Evolutionary conservation across 805 yeast species (phyloP).

Genomic region (Vanderwaltozyma yarrowii): DNA sequence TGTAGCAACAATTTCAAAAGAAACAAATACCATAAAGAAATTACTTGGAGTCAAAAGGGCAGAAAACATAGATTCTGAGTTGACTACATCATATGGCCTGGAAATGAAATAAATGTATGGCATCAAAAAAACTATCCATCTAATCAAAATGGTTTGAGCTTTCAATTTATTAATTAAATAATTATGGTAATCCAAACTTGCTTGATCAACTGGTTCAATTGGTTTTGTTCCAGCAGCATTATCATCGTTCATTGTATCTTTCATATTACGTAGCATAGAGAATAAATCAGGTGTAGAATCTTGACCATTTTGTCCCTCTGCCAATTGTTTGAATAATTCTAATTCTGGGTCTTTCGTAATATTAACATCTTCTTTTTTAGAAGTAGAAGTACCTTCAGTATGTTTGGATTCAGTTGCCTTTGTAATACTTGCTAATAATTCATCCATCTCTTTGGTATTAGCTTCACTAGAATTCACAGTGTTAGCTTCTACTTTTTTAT

Average conservation of each 20-base stretch:
- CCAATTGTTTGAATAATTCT: conserved; percentile 22
- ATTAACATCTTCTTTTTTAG: background rate
- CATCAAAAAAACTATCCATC: conserved; percentile 24
- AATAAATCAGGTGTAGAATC: conserved; percentile 19
- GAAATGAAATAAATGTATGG: conserved; percentile 25
- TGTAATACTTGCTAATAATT: conserved; percentile 1
- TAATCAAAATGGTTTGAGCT: conserved; percentile 22
- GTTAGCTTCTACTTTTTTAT: background rate
- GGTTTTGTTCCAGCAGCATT: conserved; percentile 3
- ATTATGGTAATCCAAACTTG: conserved; percentile 20
- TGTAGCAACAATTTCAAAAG: conserved; percentile 27
- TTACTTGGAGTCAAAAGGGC: conserved; percentile 19
- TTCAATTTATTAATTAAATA: conserved; percentile 22
- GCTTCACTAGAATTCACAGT: background rate
- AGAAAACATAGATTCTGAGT: conserved; percentile 1
- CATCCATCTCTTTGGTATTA: conserved; percentile 4
- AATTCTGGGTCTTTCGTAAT: conserved; percentile 3
- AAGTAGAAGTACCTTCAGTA: background rate
- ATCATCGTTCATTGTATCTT: conserved; percentile 5
- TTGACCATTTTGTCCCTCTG: conserved; percentile 12
- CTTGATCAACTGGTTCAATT: conserved; percentile 17
- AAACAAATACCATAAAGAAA: conserved; percentile 26
- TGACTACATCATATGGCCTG: conserved; percentile 6
- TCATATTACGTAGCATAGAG: conserved; percentile 16
- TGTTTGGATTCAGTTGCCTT: background rate